phyloP scores from a whole-genome alignment of 805 yeast species.

The Wickerhamiella azyma region DNA sequence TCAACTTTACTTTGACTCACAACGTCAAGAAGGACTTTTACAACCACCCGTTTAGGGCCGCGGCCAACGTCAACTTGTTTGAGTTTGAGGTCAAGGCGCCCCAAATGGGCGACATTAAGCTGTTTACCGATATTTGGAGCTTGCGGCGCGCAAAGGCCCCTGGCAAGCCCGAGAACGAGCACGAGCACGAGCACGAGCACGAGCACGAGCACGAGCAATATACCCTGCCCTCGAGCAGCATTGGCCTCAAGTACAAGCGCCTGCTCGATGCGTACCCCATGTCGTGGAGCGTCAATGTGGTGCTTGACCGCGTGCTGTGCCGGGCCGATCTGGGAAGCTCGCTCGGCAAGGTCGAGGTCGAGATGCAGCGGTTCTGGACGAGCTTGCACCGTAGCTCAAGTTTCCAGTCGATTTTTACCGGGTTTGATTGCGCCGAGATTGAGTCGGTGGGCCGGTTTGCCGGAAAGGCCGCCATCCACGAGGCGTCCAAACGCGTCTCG shows the following conservation, averaged over 20 bases:
- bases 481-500: slow-evolving; percentile 45
- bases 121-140: slow-evolving; percentile 34
- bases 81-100: slow-evolving; percentile 57
- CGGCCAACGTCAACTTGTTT: slow-evolving; percentile 35
- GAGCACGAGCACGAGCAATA: too few species aligned
- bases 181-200: too few species aligned
- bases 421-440: slow-evolving; percentile 39
- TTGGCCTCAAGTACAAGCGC: slow-evolving; percentile 12
- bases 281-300: slow-evolving; percentile 58
- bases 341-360: slow-evolving; percentile 49
- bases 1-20: slow-evolving; percentile 3
- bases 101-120: slow-evolving; percentile 73
- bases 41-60: slow-evolving; percentile 21
- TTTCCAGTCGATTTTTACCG: slow-evolving; percentile 55
- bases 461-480: slow-evolving; percentile 42
- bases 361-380: slow-evolving; percentile 51
- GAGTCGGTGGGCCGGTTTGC: slow-evolving; percentile 67
- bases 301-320: slow-evolving; percentile 38
- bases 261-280: slow-evolving; percentile 37
- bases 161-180: too few species aligned
- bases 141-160: neutral
- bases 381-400: slow-evolving; percentile 29
- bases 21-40: slow-evolving; percentile 7
- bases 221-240: neutral
- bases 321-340: slow-evolving; percentile 73